A percentile compares a stretch with the other conserved stretches of the same genome.
Conservation (phyloP, 345 rosid species). For the Linum lewisii region DNA sequence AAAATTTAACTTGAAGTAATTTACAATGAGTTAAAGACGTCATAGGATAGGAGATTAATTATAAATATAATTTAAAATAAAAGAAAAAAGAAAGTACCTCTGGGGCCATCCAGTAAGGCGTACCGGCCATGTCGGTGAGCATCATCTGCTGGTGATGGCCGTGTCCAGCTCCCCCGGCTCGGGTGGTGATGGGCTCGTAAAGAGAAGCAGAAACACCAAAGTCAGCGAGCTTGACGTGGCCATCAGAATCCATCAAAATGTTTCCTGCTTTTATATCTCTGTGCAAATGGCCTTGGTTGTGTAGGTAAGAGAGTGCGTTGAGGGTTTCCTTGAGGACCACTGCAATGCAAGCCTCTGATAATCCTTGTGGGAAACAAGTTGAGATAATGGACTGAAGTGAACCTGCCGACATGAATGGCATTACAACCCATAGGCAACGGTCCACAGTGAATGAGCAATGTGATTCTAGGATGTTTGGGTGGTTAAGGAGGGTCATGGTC, state of each 20-base stretch:
- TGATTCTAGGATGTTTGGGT: conserved; percentile 68
- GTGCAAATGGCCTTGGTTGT: conserved; percentile 70
- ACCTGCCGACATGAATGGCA: conserved; percentile 93
- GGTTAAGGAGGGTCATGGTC: conserved; percentile 72
- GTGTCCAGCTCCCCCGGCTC: conserved; percentile 6
- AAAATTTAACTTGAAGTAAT: too few species aligned
- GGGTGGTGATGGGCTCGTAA: conserved; percentile 34
- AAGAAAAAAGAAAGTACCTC: too few species aligned
- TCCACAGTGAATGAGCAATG: conserved; percentile 77
- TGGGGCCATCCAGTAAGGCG: conserved; percentile 97
- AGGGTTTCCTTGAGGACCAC: conserved; percentile 60
- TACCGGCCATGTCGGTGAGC: conserved; percentile 68
- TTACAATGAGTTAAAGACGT: too few species aligned
- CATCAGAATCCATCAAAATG: conserved; percentile 56
- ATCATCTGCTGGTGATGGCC: conserved; percentile 29
- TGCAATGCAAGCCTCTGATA: conserved; percentile 69
- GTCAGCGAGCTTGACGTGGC: conserved; percentile 70
- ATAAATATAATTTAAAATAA: too few species aligned
- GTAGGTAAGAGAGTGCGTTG: conserved; percentile 57
- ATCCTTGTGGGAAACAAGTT: conserved; percentile 51
- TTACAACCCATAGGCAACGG: conserved; percentile 77
- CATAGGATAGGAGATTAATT: too few species aligned
- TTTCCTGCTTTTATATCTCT: conserved; percentile 78
- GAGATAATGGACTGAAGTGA: conserved; percentile 73
- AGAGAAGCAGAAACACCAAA: conserved; percentile 82